Percentiles rank a stretch among this genome's conserved stretches.
These are phyloP conservation scores for Drosera capensis DNA, from an alignment of 148 eudicot species.

Conservation along the genomic window DNA sequence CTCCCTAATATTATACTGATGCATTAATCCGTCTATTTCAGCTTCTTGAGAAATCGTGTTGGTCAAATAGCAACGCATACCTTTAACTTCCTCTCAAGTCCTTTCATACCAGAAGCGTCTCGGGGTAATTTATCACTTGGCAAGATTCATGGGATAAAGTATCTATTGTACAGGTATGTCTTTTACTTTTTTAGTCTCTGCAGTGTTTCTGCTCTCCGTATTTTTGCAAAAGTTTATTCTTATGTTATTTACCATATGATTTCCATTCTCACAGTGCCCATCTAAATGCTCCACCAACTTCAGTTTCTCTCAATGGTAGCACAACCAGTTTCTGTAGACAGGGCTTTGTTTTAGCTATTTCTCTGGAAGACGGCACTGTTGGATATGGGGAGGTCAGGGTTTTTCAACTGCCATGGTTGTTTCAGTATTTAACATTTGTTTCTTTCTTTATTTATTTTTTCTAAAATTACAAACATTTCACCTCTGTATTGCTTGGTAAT, in stretches of 20 bases:
- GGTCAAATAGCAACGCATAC: constrained; percentile 54
- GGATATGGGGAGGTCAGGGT: constrained; percentile 85
- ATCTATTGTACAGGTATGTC: constrained; percentile 54
- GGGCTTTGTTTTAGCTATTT: constrained; percentile 60
- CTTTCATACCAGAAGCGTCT: constrained; percentile 20
- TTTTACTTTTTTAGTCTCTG: constrained; percentile 3
- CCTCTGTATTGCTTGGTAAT: no score
- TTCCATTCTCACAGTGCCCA: constrained; percentile 39
- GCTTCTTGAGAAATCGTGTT: constrained; percentile 50
- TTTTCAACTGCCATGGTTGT: background rate
- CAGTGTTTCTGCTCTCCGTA: background rate
- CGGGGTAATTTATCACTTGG: constrained; percentile 11
- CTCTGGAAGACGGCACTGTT: constrained; percentile 78
- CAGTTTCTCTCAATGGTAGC: constrained; percentile 22
- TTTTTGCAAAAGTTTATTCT: background rate
- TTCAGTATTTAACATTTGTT: background rate
- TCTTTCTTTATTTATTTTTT: no score
- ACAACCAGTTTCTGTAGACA: constrained; percentile 33
- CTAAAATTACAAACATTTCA: no score
- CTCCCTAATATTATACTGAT: constrained; percentile 4
- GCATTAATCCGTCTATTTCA: constrained; percentile 16
- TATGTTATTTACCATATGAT: background rate
- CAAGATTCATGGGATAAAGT: constrained; percentile 42
- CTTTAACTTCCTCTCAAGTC: constrained; percentile 30
- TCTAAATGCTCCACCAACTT: constrained; percentile 73